Evolutionary conservation across 495 filamentous ascomycete genomes (phyloP).

Genomic region (Lentithecium fluviatile): DNA sequence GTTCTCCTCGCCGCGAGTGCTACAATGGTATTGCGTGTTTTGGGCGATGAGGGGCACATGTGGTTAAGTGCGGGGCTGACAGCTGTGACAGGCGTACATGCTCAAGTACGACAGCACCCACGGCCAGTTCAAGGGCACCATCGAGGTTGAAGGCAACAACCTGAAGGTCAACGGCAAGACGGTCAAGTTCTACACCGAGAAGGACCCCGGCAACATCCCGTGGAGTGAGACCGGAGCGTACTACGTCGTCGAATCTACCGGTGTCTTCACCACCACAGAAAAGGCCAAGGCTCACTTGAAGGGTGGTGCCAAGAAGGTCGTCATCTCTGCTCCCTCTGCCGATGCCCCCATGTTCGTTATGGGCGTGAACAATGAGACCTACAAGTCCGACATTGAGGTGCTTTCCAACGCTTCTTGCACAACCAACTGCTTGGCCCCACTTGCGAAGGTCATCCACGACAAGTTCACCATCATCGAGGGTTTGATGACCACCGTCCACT

Average conservation of each 20-base stretch:
- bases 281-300: constrained; percentile 95
- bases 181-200: constrained; percentile 93
- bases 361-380: constrained; percentile 94
- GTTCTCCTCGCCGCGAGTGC: neutral
- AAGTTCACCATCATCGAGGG: constrained; percentile 96
- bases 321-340: constrained; percentile 98
- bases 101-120: constrained; percentile 98
- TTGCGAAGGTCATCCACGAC: constrained; percentile 98
- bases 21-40: neutral
- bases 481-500: constrained; percentile 99
- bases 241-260: constrained; percentile 97
- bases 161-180: constrained; percentile 93
- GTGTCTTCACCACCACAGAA: constrained; percentile 98
- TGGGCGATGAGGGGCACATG: neutral
- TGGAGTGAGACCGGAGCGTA: constrained; percentile 85
- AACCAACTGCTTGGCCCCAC: constrained; percentile 98
- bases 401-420: constrained; percentile 99
- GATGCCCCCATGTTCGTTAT: constrained; percentile 99
- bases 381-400: constrained; percentile 84
- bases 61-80: constrained; percentile 24
- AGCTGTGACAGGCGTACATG: constrained; percentile 82
- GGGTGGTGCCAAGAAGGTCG: constrained; percentile 98
- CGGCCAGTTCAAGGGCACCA: constrained; percentile 91
- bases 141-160: constrained; percentile 70
- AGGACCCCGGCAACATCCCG: constrained; percentile 86